Evolutionary conservation across 495 filamentous ascomycete species (phyloP), one percentile per base, ranked within the genome.

Genomic region (Penicillium macrosclerotiorum): DNA sequence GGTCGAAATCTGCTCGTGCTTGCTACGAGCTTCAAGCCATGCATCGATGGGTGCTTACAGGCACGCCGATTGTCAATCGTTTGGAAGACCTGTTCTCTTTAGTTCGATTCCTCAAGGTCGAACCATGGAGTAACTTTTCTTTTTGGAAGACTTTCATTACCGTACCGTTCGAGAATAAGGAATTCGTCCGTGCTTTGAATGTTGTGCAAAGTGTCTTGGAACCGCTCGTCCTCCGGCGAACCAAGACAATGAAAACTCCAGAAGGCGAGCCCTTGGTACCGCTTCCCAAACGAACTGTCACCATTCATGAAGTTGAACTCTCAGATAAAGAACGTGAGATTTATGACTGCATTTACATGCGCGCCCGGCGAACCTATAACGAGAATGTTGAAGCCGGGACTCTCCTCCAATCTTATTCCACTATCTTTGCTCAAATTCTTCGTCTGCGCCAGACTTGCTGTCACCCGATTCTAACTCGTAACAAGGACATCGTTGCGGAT

Each of bases 71-170:
- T 37, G 92, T 98, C 52, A 98, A 98, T 60, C 85, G 88, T 9
- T 73, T 98, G 3, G 94, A 98, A 62, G 93, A 98, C 68, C 74
- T 98, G n/a, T 98, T 97, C 72, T 92, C 87, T 56, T 68, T 97
- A 23, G 89, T 98, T 18, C 79, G 86, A 12, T 98, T 97, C 67
- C 69, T 97, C 23, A 78, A 86, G 46, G 93, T 97, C 6, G 94
- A 97, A 57, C 93, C 93, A 1, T 98, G 93, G 93, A 89, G 84
- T 46, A 97, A 96, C 63, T 97, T 97, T 61, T 93, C 90, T 3
- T 98, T 94, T 69, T 98, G 93, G 93, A 88, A 91, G 49, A 97
- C 94, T 0, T 98, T 98, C 65, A 98, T 98, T 52, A 98, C 94
- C 0, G 82, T 92, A 11, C 93, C 93, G 0, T 98, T 98, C 42